Conservation (phyloP, 2,329 filamentous ascomycete genomes). For the Ceratocystis destructans region DNA sequence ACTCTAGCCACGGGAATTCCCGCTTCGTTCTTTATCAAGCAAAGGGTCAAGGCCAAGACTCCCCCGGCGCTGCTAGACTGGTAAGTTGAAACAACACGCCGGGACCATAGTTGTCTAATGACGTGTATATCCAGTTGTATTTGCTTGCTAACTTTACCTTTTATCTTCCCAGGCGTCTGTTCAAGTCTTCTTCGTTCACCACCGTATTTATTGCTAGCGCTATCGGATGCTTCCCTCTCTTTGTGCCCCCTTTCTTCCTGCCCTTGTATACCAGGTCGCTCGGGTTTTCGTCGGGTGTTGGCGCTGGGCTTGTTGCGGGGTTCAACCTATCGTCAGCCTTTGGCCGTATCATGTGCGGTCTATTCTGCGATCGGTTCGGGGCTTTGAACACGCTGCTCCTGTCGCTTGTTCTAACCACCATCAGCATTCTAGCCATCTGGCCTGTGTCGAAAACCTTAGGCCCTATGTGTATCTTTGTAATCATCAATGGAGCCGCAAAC, state of each 20-base stretch:
- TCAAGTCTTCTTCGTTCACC: conserved; percentile 38
- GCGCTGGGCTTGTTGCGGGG: conserved; percentile 44
- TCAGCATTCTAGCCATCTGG: conserved; percentile 50
- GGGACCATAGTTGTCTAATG: not conserved
- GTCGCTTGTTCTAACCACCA: conserved; percentile 37
- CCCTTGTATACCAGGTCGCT: conserved; percentile 42
- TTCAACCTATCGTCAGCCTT: conserved; percentile 49
- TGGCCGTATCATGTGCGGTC: conserved; percentile 41
- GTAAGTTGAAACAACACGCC: conserved; percentile 24
- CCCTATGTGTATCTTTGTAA: conserved; percentile 41
- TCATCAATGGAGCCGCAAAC: conserved; percentile 47
- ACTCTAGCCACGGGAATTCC: conserved; percentile 42
- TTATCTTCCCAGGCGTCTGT: conserved; percentile 31
- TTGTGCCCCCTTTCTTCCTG: conserved; percentile 48
- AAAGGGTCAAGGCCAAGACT: conserved; percentile 30
- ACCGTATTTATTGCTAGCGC: conserved; percentile 40
- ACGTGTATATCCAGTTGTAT: too few species aligned
- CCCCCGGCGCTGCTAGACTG: conserved; percentile 36
- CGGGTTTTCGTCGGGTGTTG: conserved; percentile 38
- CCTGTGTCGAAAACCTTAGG: conserved; percentile 41
- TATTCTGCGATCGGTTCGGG: conserved; percentile 40
- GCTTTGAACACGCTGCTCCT: conserved; percentile 41
- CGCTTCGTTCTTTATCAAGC: conserved; percentile 39
- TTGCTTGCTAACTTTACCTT: not conserved
- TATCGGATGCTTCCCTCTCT: conserved; percentile 45